phyloP scores from a whole-genome alignment of 1,139 yeast species.

The Groenewaldozyma auringiensis region DNA sequence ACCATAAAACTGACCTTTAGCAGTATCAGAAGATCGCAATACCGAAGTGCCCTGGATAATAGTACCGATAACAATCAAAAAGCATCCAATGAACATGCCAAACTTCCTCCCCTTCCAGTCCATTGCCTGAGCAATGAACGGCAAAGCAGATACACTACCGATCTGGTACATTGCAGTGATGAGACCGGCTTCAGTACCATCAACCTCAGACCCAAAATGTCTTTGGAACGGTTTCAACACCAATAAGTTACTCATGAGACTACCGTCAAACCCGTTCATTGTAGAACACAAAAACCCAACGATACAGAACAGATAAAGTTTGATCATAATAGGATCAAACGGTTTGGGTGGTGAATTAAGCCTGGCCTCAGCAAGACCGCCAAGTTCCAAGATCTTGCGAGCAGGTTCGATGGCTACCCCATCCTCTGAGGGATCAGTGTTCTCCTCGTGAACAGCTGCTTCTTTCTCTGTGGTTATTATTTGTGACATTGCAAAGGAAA shows the following conservation, averaged over 20 bases:
- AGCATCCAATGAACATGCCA: conserved; percentile 13
- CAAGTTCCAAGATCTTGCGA: conserved; percentile 3
- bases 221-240: conserved; percentile 10
- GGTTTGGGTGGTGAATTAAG: conserved; percentile 9
- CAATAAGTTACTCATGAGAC: conserved; percentile 16
- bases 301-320: conserved; percentile 13
- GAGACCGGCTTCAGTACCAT: conserved; percentile 16
- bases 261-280: conserved; percentile 18
- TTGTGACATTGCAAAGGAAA: too few species aligned
- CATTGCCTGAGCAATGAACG: conserved; percentile 16
- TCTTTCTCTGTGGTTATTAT: too few species aligned
- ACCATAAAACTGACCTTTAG: conserved; percentile 13
- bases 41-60: conserved; percentile 11
- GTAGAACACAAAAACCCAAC: conserved; percentile 15
- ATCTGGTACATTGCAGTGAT: conserved; percentile 17
- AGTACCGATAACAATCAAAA: conserved; percentile 11
- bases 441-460: background rate
- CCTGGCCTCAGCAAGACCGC: conserved; percentile 6
- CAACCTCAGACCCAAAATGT: conserved; percentile 13
- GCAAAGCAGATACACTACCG: conserved; percentile 15
- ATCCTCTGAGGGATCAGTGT: background rate
- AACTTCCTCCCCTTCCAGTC: conserved; percentile 12
- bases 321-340: conserved; percentile 8
- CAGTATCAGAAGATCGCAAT: background rate
- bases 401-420: background rate